Base-by-base conservation (phyloP, 2,329 filamentous ascomycete genomes). In the Ophiostoma triangulosporum region DNA sequence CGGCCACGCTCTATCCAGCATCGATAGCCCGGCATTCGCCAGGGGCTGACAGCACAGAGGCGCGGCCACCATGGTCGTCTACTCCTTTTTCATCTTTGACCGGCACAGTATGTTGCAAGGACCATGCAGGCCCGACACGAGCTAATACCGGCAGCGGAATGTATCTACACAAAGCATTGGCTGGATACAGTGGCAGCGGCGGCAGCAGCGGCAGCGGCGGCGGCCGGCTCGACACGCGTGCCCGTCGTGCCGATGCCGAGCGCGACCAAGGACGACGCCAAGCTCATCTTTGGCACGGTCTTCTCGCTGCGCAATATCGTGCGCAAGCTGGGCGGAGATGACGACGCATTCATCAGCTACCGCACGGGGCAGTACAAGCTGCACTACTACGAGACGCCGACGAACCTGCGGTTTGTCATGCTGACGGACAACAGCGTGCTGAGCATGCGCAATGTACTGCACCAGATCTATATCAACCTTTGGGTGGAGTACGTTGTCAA, bases 41-140 rank as follows among this genome's bases (percentile, higher is more conserved):
- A 8, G 45, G 12, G 15, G 20, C 48, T 48, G 48, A n/a, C 22
- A 43, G 51, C 36, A 43, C 38, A 51, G 43, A 54, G 45, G 9
- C 38, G 22, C 35, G 22, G 51, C 54, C 15, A 73, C 62, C 65
- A 97, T 98, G 93, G 83, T 86, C 57, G 86, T 97, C 69, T 97
- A 94, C 72, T 90, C 89, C 56, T 95, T 98, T 72, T 95, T 95
- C 76, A 96, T 98, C 66, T 98, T 98, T 68, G 93, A 98, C 72
- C 85, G 93, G 60, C 93, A 98, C 71, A 95, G 93, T 96, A 77
- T 65, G 79, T 64, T 26, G 3, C 6, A n/a, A 22, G 17, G 3
- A 36, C 5, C 11, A n/a, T n/a, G 1, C 33, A 35, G 9, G 35
- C 3, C 14, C 26, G 9, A 14, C 14, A 17, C 32, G 15, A 36